Evolutionary conservation across 2,329 filamentous ascomycete species (phyloP), one percentile per base, ranked within the genome.

Genomic region (Tolypocladium guangdongense): DNA sequence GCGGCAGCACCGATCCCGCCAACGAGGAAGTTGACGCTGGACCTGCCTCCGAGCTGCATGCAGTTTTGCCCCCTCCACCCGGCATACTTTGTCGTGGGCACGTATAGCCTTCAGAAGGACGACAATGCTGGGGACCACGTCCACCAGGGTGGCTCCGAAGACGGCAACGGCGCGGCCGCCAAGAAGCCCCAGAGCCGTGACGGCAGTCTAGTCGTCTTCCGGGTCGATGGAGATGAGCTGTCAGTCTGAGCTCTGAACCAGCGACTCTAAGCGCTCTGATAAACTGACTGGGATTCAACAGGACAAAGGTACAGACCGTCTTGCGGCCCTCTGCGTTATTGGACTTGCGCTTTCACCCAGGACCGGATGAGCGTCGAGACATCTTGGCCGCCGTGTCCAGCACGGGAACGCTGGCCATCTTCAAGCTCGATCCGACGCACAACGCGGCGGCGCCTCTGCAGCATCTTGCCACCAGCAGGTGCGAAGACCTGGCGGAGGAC

Each of bases 301-400:
- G 58, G 35, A 46, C 36, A 32, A 49, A 52, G 53, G 62, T 85
- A 5, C 81, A 88, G 63, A 84, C 78, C 1, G 58, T 84, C 5
- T 63, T 73, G 6, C 82, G 87, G 24, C 78, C 83, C 4, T 89
- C 84, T 51, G 91, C 89, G 7, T 78, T 96, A 32, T 78, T 96
- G 52, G 91, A 96, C 65, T 74, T 96, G 33, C 88, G 91, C 60
- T 97, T 96, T 67, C 82, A 85, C 56, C 81, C 80, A 16, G 45
- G 48, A 6, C 52, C 45, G 1, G 64, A 70, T 51, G 58, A 62
- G 2, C 62, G 62, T 8, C 71, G 68, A 50, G 75, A 77, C 33
- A 70, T 87, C 4, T 77, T 95, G 52, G 90, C 83, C 11, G 82
- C 86, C 3, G 88, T 89, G 10, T 88, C 87, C 1, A 96, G 90